A percentile compares a stretch with the other conserved stretches of the same genome.
Conservation (phyloP, 176 grass and related monocot species). For the Musa schizocarpa region DNA sequence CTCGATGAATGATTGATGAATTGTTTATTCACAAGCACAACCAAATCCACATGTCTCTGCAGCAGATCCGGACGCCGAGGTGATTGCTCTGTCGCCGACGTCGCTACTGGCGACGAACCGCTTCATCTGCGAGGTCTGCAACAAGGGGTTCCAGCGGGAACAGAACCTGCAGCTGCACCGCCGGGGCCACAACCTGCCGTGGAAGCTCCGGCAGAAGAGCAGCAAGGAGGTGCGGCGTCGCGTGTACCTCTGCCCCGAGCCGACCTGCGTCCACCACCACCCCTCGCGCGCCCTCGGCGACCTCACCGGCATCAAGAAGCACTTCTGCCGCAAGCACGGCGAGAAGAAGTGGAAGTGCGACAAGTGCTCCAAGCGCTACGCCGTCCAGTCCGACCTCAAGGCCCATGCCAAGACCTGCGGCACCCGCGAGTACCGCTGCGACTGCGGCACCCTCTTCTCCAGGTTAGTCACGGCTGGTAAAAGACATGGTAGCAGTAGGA, state of each 20-base stretch:
- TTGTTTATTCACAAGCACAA: neutral
- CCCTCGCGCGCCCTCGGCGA: slow-evolving; percentile 85
- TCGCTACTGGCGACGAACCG: slow-evolving; percentile 89
- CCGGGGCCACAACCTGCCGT: slow-evolving; percentile 91
- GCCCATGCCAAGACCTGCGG: slow-evolving; percentile 98
- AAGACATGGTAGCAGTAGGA: neutral
- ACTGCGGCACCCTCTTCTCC: slow-evolving; percentile 98
- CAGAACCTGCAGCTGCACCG: slow-evolving; percentile 99
- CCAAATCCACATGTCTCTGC: too few species aligned
- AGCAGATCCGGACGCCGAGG: slow-evolving; percentile 86
- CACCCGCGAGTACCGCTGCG: slow-evolving; percentile 94
- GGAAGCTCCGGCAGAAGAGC: slow-evolving; percentile 98
- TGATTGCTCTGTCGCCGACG: slow-evolving; percentile 93
- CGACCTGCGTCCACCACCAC: slow-evolving; percentile 90
- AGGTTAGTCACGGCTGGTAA: slow-evolving; percentile 26
- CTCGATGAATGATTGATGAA: neutral
- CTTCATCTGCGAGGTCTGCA: slow-evolving; percentile 98
- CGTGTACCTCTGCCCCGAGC: slow-evolving; percentile 96
- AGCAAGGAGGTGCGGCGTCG: slow-evolving; percentile 53
- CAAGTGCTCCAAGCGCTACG: slow-evolving; percentile 97
- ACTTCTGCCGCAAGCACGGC: slow-evolving; percentile 98
- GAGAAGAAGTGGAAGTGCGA: slow-evolving; percentile 99
- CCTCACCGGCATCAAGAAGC: slow-evolving; percentile 99
- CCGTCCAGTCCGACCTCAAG: slow-evolving; percentile 97
- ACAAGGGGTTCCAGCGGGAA: slow-evolving; percentile 95